Evolutionary conservation across 2,329 filamentous ascomycete genomes (phyloP), one percentile per base, ranked within the genome.

Genomic region (Neofusicoccum umdonicola): DNA sequence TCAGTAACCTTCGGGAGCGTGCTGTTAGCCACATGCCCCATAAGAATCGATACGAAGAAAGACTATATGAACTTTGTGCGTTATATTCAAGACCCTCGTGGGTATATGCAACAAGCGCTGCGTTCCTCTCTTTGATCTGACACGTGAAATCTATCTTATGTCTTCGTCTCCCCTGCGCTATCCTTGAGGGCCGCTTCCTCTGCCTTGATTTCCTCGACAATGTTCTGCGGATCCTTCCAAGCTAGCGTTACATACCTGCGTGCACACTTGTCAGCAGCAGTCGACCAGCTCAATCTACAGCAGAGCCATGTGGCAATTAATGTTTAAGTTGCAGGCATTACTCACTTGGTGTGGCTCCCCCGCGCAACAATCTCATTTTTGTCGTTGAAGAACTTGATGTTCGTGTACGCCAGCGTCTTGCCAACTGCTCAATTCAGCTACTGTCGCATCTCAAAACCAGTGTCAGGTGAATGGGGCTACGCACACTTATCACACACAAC

Each of bases 321-420:
- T 31, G 4, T 31, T 31, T 3, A 35, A 0, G 17, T 4, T 3
- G 22, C 22, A 22, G 44, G 17, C 5, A 48, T 7, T 4, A 70
- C 78, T 71, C 72, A 87, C 81, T 90, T 90, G 2, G 87, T 90
- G 74, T 90, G 87, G 69, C 87, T 89, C 3, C 87, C 87, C 65
- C 87, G 79, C 2, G 87, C 87, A 62, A 90, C 83, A 8, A 89
- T 66, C 58, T 89, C 82, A 54, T 86, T 81, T 64, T 85, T 83
- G 15, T 72, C 76, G 68, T 89, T 88, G 65, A 77, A 81, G 73
- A 90, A 90, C 54, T 80, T 81, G 68, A 89, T 86, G 3, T 80
- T 84, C 0, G 87, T 90, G 70, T 82, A 90, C 6, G 87, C 87
- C 41, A 89, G 77, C 1, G 84, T 89, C 74, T 89, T 89, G 31